Percentiles rank a stretch among this genome's conserved stretches.
These are phyloP conservation scores for Hygrophila difformis DNA, from an alignment of 257 asterid genomes.

Conservation along the genomic window DNA sequence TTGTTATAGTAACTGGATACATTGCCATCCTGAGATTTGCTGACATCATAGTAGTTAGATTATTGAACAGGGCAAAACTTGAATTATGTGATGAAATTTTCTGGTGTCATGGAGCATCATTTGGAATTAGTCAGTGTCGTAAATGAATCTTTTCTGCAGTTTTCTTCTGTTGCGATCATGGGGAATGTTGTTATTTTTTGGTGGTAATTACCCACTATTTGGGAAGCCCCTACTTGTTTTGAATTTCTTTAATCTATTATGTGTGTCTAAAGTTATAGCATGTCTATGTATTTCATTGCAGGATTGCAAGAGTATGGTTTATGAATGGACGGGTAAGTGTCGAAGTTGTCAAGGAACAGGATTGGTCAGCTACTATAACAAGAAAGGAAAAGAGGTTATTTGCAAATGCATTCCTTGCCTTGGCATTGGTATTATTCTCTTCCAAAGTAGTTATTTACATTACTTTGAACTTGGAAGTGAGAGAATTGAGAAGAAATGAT, in stretches of 20 bases:
- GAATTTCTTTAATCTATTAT: no score
- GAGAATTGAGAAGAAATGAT: not conserved
- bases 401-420: conserved; percentile 95
- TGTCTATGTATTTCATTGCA: not conserved
- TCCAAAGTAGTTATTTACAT: not conserved
- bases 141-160: no score
- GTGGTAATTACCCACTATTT: no score
- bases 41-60: no score
- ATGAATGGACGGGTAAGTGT: conserved; percentile 97
- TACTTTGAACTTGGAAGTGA: not conserved
- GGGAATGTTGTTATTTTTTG: no score
- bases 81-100: not conserved
- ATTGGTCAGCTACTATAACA: conserved; percentile 69
- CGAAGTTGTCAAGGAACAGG: conserved; percentile 96
- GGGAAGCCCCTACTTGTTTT: no score
- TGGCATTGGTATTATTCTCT: conserved; percentile 56
- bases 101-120: not conserved
- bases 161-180: no score
- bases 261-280: no score
- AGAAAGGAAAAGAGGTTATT: conserved; percentile 71
- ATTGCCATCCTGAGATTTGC: no score
- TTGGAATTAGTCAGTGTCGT: not conserved
- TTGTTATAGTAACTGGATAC: no score
- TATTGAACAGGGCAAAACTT: no score
- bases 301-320: conserved; percentile 86